Evolutionary conservation across 257 asterid genomes (phyloP), one percentile per base, ranked within the genome.

Genomic region (Ocimum tenuiflorum): DNA sequence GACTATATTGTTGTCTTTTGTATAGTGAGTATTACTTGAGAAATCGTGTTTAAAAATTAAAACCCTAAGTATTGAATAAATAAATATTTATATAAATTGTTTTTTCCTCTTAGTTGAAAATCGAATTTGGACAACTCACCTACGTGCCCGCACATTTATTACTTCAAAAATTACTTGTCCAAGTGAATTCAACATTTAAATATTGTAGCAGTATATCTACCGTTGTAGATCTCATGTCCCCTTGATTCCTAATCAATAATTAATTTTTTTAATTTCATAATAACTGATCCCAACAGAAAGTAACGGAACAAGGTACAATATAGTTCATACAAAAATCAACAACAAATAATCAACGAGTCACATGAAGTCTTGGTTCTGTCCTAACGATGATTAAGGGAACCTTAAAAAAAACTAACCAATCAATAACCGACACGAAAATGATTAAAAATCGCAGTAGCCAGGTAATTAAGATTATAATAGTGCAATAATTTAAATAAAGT

Each of bases 111-210:
- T 10, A 31, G 27, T 51, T 11, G 60, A 67, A 43, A 42, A 53
- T 60, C 12, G 56, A 12, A 43, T 56, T 33, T n/a, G 59, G 73
- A 72, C 77, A 76, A 64, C 75, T 76, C 69, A 61, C 14, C 62
- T 70, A 73, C 84, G 81, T 76, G 84, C 77, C 61, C 46, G 69
- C 81, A 75, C 79, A 75, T 68, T 63, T 54, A 9, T 39, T 58
- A 47, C 35, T 43, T 64, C n/a, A 0, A 52, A 66, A 50, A 66
- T 67, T 41, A 33, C 11, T 12, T 70, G 65, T 58, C 57, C 36
- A 71, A 7, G 48, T 53, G 58, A 61, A 60, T 52, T 35, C 20
- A 46, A 47, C 33, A 38, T 10, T 5, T 7, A 39, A 57, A 10
- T 17, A 13, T 3, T 43, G 49, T 7, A 2, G 14, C 31, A 18